Conservation (phyloP, 108 stramenopile genomes). For the Cyclostephanos invisitatus region DNA sequence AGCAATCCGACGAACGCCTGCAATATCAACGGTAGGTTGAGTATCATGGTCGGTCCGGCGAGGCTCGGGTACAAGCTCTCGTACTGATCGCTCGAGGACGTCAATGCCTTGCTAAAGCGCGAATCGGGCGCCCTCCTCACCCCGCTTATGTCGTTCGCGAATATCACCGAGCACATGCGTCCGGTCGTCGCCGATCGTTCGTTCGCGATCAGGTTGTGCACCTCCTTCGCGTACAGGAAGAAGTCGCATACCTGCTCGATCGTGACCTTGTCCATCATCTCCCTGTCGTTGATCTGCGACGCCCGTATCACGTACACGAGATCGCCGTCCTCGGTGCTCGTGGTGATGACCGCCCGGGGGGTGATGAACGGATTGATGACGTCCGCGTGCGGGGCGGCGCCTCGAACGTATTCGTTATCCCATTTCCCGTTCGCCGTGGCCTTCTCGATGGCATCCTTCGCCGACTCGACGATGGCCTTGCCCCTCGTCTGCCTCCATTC, state of each 20-base stretch:
- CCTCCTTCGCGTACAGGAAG: conserved; percentile 54
- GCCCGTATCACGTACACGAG: conserved; percentile 54
- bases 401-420: conserved; percentile 46
- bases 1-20: conserved; percentile 52
- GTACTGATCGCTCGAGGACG: conserved; percentile 47
- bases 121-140: conserved; percentile 43
- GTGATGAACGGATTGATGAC: conserved; percentile 44
- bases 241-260: conserved; percentile 51
- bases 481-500: conserved; percentile 39
- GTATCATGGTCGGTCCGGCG: conserved; percentile 52
- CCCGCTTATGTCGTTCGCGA: conserved; percentile 54
- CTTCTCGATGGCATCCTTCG: conserved; percentile 35
- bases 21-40: conserved; percentile 47
- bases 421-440: conserved; percentile 50
- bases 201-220: conserved; percentile 48
- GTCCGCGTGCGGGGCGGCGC: conserved; percentile 44
- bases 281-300: conserved; percentile 45
- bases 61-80: conserved; percentile 49
- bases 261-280: conserved; percentile 43
- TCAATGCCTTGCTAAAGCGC: conserved; percentile 45
- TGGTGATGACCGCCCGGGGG: conserved; percentile 38
- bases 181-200: conserved; percentile 36
- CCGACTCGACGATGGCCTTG: conserved; percentile 39
- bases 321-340: conserved; percentile 50
- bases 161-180: conserved; percentile 42